Evolutionary conservation across 2,329 filamentous ascomycete species (phyloP), one percentile per base, ranked within the genome.

Genomic region (Myriangium duriaei): DNA sequence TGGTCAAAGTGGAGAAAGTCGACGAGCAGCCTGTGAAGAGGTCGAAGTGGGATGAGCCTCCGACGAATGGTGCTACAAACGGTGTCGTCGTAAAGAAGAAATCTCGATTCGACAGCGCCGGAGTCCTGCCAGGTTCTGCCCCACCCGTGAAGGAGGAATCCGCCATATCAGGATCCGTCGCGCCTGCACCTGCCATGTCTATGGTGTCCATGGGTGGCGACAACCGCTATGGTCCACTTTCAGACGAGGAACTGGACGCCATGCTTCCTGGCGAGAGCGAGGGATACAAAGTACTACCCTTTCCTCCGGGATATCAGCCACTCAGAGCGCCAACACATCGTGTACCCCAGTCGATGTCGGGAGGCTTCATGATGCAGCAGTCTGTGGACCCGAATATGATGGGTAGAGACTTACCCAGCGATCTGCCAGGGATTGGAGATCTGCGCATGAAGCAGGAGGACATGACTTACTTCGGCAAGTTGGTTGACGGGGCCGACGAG

Each of bases 391-490:
- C 78, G 42, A 75, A 85, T 46, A 68, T 82, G 34, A 75, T 88
- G 54, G 85, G 86, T 48, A 93, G 92, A 62, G 84, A 92, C 49
- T 75, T 96, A 51, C 85, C 88, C 6, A 93, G 85, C 3, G 88
- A 96, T 55, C 95, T 98, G 26, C 87, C 91, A 3, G 91, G 91
- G 28, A 86, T 98, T 34, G 87, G 87, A 28, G 91, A 98, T 57
- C 65, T 98, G 36, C 87, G 95, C 49, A 94, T 98, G 72, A 98
- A 98, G 64, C 76, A 86, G 1, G 91, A 98, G 59, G 91, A 98
- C 60, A 95, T 96, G 86, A 79, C 84, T 28, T 98, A 98, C 63
- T 98, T 98, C 53, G 87, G 88, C 42, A 96, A 98, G 66, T 74
- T 98, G 29, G 88, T 93, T 14, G 91, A 98, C 55, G 86, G 84